Conservation (phyloP, 371 early-diverging fungal genomes). For the Nosema granulosis region DNA sequence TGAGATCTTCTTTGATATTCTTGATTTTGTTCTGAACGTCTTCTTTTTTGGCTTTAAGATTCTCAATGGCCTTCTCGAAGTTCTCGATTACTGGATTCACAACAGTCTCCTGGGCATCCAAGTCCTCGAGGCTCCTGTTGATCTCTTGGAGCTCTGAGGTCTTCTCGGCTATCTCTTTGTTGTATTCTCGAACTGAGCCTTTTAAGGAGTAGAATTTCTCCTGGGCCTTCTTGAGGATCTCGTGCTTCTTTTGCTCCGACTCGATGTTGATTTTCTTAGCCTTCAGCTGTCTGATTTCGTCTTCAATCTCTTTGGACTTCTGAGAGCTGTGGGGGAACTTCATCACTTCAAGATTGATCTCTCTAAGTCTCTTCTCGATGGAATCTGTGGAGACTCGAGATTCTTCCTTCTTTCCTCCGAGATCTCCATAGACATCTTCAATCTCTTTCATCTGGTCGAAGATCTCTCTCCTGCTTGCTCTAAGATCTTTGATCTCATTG, state of each 20-base stretch:
- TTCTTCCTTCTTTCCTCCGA: constrained; percentile 30
- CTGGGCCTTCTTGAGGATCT: constrained; percentile 22
- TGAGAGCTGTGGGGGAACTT: constrained; percentile 12
- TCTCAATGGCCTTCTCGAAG: constrained; percentile 45
- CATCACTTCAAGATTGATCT: constrained; percentile 53
- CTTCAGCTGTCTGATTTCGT: constrained; percentile 43
- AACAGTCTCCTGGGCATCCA: neutral
- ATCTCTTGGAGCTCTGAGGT: constrained; percentile 43
- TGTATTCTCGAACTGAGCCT: constrained; percentile 20
- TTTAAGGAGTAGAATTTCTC: constrained; percentile 21
- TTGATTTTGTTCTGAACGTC: constrained; percentile 43
- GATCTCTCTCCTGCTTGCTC: neutral
- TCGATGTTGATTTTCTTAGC: constrained; percentile 50
- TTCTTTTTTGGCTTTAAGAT: constrained; percentile 48
- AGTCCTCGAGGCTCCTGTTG: neutral
- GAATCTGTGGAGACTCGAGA: constrained; percentile 30
- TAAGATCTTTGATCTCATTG: constrained; percentile 10
- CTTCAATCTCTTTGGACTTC: constrained; percentile 54
- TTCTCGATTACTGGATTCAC: constrained; percentile 48
- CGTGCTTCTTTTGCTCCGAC: constrained; percentile 38
- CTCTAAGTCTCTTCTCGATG: constrained; percentile 50
- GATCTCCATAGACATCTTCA: constrained; percentile 27
- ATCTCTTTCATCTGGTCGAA: constrained; percentile 11
- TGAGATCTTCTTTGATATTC: constrained; percentile 42
- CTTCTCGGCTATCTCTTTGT: constrained; percentile 11